These are phyloP conservation scores for apple (Malus domestica) DNA, from an alignment of 306 rosid genomes.

Conservation along the genomic window ASM211411v1 NC_041804.1:5584501-5585000, in stretches of 20 bases:
- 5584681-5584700: neutral
- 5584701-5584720: neutral
- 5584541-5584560: neutral
- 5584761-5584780: conserved; percentile 27
- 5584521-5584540: neutral
- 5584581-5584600: neutral
- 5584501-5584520: neutral
- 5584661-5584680: neutral
- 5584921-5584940: conserved; percentile 87
- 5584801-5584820: conserved; percentile 17
- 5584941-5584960: conserved; percentile 58
- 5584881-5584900: neutral
- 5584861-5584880: neutral
- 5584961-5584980: conserved; percentile 77
- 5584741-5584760: conserved; percentile 48
- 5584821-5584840: conserved; percentile 12
- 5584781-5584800: conserved; percentile 19
- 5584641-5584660: neutral
- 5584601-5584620: neutral
- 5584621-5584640: conserved; percentile 1
- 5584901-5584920: conserved; percentile 46
- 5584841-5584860: neutral
- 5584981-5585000: conserved; percentile 55
- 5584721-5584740: conserved; percentile 38
- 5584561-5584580: neutral